These are phyloP conservation scores for Plasmodium inui DNA, from an alignment of 169 alveolate species.

Conservation along the genomic window DNA sequence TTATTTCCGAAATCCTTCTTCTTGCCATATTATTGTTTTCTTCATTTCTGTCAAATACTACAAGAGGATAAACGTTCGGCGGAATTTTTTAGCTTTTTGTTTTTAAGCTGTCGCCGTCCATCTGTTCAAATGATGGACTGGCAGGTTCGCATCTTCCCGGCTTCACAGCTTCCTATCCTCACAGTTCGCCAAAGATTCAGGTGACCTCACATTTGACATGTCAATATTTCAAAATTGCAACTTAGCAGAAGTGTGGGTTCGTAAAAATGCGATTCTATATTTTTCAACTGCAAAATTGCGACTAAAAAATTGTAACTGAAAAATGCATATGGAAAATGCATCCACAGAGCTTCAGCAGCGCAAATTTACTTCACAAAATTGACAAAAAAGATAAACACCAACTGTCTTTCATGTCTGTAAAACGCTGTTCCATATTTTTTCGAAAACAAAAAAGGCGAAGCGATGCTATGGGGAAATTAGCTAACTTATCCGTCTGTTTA, in stretches of 20 bases:
- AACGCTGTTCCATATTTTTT: neutral
- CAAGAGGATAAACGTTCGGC: neutral
- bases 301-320: no score
- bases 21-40: neutral
- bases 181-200: neutral
- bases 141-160: neutral
- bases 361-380: neutral
- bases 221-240: neutral
- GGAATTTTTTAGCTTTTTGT: neutral
- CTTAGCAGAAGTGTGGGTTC: neutral
- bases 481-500: neutral
- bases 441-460: neutral
- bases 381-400: neutral
- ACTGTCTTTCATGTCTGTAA: neutral
- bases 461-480: neutral
- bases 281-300: no score
- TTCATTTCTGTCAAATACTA: neutral
- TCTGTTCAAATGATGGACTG: neutral
- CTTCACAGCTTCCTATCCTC: neutral
- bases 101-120: neutral
- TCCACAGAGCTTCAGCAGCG: no score
- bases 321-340: no score
- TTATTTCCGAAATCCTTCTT: neutral
- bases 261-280: no score
- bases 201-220: neutral